These are phyloP conservation scores for Chloropicon primus DNA, from an alignment of 139 green algal genomes.

Conservation along the genomic window DNA sequence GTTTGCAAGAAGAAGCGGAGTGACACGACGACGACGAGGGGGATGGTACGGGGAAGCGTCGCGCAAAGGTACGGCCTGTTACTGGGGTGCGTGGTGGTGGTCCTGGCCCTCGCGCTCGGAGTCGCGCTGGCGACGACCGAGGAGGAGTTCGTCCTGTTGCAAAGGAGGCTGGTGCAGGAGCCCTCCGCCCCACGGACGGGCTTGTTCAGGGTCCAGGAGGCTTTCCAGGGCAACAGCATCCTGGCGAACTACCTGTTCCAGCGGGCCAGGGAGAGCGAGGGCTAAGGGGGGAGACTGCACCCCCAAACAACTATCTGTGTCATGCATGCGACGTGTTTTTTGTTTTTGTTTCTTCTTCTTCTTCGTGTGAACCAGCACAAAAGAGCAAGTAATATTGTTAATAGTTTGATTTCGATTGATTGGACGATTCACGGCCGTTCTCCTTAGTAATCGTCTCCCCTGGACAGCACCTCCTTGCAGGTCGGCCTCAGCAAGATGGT, in stretches of 20 bases:
- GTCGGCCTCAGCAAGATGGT: slow-evolving; percentile 90
- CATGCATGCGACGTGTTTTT: too few relatives aligned
- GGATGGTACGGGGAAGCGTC: not conserved
- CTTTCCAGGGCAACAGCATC: not conserved
- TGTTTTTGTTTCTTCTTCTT: too few relatives aligned
- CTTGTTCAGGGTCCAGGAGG: not conserved
- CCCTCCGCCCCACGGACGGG: too few relatives aligned
- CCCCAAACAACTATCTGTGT: too few relatives aligned
- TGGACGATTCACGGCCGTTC: too few relatives aligned
- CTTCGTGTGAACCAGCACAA: too few relatives aligned
- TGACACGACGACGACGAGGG: too few relatives aligned
- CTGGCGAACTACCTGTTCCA: not conserved
- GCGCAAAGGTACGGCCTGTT: not conserved
- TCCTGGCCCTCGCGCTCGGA: not conserved
- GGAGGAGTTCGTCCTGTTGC: not conserved
- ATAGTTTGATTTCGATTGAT: too few relatives aligned
- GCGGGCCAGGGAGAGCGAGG: not conserved
- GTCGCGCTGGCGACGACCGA: not conserved
- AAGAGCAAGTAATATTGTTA: too few relatives aligned
- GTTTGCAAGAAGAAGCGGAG: too few relatives aligned
- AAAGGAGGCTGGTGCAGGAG: not conserved
- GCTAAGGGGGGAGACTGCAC: not conserved
- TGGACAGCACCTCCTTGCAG: slow-evolving; percentile 87
- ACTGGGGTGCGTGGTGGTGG: too few relatives aligned
- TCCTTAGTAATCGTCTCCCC: slow-evolving; percentile 94